A percentile compares a stretch with the other conserved stretches of the same genome.
Conservation (phyloP, 1,139 yeast species). For the Wickerhamomyces sp. region DNA sequence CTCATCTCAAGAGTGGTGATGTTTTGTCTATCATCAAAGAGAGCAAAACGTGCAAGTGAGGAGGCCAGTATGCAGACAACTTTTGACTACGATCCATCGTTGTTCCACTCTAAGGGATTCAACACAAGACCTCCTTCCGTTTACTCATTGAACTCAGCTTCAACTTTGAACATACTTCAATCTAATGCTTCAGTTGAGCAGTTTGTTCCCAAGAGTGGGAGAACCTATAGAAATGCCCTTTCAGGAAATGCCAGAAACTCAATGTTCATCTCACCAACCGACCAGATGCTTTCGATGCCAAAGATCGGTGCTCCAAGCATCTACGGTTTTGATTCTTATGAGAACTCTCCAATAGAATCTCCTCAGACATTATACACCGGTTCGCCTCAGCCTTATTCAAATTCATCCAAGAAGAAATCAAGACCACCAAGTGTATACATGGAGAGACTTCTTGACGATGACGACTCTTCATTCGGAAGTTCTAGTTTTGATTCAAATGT, state of each 20-base stretch:
- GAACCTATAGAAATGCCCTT: constrained; percentile 20
- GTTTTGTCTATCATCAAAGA: constrained; percentile 13
- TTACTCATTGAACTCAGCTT: constrained; percentile 23
- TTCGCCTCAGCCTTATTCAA: background rate
- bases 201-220: constrained; percentile 10
- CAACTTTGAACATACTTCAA: constrained; percentile 20
- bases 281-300: constrained; percentile 19
- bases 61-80: constrained; percentile 2
- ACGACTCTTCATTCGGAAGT: constrained; percentile 1
- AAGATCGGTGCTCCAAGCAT: background rate
- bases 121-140: constrained; percentile 12
- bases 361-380: constrained; percentile 10
- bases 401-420: constrained; percentile 11
- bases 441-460: constrained; percentile 24
- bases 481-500: constrained; percentile 8
- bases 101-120: constrained; percentile 8
- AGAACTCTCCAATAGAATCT: constrained; percentile 20
- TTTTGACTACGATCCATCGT: constrained; percentile 16
- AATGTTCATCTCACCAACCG: constrained; percentile 33
- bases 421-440: constrained; percentile 27
- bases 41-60: constrained; percentile 10
- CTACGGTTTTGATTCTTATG: constrained; percentile 6
- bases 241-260: constrained; percentile 24
- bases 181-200: constrained; percentile 15
- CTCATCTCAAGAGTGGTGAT: constrained; percentile 11